A percentile compares a stretch with the other conserved stretches of the same genome.
These are phyloP conservation scores for Graphilbum fragrans DNA, from an alignment of 2,329 filamentous ascomycete species.

Conservation along the genomic window DNA sequence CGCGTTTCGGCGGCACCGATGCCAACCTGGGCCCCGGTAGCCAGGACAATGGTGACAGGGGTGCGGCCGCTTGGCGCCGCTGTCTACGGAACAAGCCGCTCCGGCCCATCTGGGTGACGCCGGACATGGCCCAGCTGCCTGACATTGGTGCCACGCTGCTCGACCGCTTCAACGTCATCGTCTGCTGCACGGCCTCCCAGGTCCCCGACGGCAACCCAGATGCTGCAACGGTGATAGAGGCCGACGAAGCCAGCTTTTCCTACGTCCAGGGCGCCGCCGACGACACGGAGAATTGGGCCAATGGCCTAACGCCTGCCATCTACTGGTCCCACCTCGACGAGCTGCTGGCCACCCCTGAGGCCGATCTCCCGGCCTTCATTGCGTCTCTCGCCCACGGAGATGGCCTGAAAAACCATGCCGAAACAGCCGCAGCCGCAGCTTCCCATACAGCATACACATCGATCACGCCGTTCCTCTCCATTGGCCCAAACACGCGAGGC, in stretches of 20 bases:
- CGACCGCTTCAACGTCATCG: constrained; percentile 53
- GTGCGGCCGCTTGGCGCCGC: constrained; percentile 18
- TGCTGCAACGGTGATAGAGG: constrained; percentile 51
- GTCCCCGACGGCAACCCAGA: constrained; percentile 49
- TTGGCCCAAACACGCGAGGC: neutral
- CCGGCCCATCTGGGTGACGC: constrained; percentile 62
- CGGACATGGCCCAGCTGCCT: constrained; percentile 19
- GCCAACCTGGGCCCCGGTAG: neutral
- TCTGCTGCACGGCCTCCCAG: constrained; percentile 78
- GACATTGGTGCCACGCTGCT: constrained; percentile 14
- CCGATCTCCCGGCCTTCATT: constrained; percentile 44
- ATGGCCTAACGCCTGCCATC: constrained; percentile 60
- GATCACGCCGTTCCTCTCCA: neutral
- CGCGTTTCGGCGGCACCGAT: too few species aligned
- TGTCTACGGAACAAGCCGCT: constrained; percentile 57
- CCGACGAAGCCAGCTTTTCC: constrained; percentile 70
- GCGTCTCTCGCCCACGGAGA: constrained; percentile 20
- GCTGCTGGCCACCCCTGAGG: constrained; percentile 54
- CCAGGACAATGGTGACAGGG: constrained; percentile 19
- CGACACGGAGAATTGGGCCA: constrained; percentile 87
- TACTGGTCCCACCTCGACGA: constrained; percentile 63
- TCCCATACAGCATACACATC: neutral
- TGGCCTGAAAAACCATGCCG: constrained; percentile 16
- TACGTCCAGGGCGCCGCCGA: constrained; percentile 95
- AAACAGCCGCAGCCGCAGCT: neutral